Evolutionary conservation across 192 early-diverging fungal species (phyloP).

Genomic region (Rhizophagus prolifer): DNA sequence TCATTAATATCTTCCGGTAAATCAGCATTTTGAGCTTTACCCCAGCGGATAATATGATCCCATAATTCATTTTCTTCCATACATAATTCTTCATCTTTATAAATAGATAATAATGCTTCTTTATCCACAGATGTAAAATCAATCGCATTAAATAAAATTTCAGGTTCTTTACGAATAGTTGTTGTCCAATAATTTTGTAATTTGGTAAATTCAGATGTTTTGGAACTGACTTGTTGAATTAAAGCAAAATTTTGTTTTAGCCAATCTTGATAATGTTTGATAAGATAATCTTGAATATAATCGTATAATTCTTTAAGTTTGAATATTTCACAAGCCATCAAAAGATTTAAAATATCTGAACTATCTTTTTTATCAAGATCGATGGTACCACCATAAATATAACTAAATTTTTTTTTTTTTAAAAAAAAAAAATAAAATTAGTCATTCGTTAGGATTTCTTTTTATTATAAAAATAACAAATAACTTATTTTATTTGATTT

Average conservation of each 20-base stretch:
- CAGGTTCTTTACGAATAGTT: background rate
- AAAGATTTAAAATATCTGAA: background rate
- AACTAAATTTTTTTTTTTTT: background rate
- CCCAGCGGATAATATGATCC: conserved; percentile 12
- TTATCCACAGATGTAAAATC: conserved; percentile 6
- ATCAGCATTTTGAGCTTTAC: background rate
- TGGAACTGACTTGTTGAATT: background rate
- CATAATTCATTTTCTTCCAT: conserved; percentile 20
- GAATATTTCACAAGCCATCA: conserved; percentile 2
- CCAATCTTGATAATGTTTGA: background rate
- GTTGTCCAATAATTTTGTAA: background rate
- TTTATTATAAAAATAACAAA: no score
- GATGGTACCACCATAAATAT: conserved; percentile 13
- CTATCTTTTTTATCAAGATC: background rate
- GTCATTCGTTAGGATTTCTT: no score
- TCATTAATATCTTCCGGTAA: background rate
- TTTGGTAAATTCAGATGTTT: background rate
- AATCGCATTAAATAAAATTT: conserved; percentile 2
- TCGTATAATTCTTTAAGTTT: conserved; percentile 3
- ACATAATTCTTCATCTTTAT: conserved; percentile 7
- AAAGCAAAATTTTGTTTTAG: background rate
- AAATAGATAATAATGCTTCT: background rate
- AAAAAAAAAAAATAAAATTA: no score
- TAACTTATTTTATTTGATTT: no score
- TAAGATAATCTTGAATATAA: conserved; percentile 5